Base-by-base conservation (phyloP, 2,329 filamentous ascomycete species). In the Boeremia exigua region DNA sequence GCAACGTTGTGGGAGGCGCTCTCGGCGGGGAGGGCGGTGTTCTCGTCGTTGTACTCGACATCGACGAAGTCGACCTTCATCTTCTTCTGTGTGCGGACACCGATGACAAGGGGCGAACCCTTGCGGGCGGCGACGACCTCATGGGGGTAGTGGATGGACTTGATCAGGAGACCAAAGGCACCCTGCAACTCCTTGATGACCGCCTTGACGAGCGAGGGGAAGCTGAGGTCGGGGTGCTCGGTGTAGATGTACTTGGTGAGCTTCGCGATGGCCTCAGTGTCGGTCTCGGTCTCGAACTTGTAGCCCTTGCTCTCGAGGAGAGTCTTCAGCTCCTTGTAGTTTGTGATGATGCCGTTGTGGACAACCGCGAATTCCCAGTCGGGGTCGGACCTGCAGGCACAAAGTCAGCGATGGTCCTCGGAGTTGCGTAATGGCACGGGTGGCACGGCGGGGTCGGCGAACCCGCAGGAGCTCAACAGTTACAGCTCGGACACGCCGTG, bases 41-140 rank as follows among this genome's bases (percentile, higher is more conserved):
- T 88, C 70, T 96, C 92, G 72, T 96, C 92, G 47, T 89, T 90
- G 78, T 94, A 98, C 81, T 99, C 95, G 60, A 99, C 95, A 77
- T 99, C 95, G 76, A 99, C 95, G 73, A 99, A 99, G 82, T 99
- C 95, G 61, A 99, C 95, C 89, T 98, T 99, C 95, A 99, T 98
- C 82, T 96, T 96, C 84, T 90, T 96, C 80, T 92, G 86, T 53
- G 95, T 98, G 82, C 92, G 91, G 76, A 99, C 95, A 80, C 95
- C 95, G 70, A 99, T 92, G 62, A 99, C 95, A 59, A 99, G 86
- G 38, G 95, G 95, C 60, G 95, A 99, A 81, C 95, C 95, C 86
- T 99, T 99, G 71, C 95, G 92, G 76, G 95, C 95, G 52, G 95
- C 95, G 79, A 99, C 92, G 61, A 98, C 90, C 83, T 99, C 95